Conservation (phyloP, 805 yeast genomes). For the Nakazawaea populi region DNA sequence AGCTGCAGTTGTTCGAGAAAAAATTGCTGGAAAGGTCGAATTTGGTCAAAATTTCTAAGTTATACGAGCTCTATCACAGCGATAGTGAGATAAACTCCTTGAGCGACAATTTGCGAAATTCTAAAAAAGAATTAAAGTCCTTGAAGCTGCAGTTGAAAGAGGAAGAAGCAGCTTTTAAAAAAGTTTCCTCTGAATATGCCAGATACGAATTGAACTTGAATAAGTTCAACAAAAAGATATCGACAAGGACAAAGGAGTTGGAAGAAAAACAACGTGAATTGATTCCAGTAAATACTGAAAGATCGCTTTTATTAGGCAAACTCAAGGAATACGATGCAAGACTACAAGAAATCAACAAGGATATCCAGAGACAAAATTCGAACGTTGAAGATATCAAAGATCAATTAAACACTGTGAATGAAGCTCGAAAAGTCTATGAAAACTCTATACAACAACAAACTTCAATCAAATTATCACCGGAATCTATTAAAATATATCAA, state of each 20-base stretch:
- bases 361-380: conserved; percentile 44
- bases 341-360: conserved; percentile 43
- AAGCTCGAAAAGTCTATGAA: conserved; percentile 34
- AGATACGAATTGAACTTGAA: conserved; percentile 37
- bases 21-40: conserved; percentile 44
- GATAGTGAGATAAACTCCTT: conserved; percentile 34
- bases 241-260: conserved; percentile 29
- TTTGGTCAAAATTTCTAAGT: conserved; percentile 40
- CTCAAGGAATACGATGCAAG: conserved; percentile 40
- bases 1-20: conserved; percentile 60
- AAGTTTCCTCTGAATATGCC: conserved; percentile 35
- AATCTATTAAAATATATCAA: conserved; percentile 54
- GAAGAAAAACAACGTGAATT: conserved; percentile 42
- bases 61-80: conserved; percentile 64
- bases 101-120: conserved; percentile 26
- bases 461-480: conserved; percentile 33
- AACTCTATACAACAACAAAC: conserved; percentile 24
- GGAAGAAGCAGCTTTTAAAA: conserved; percentile 23
- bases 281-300: conserved; percentile 59
- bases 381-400: conserved; percentile 34
- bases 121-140: conserved; percentile 31
- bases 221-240: conserved; percentile 32
- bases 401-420: conserved; percentile 41
- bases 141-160: conserved; percentile 24
- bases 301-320: conserved; percentile 40